Conservation (phyloP, 2,329 filamentous ascomycete genomes). For the Pseudogymnoascus sp. region DNA sequence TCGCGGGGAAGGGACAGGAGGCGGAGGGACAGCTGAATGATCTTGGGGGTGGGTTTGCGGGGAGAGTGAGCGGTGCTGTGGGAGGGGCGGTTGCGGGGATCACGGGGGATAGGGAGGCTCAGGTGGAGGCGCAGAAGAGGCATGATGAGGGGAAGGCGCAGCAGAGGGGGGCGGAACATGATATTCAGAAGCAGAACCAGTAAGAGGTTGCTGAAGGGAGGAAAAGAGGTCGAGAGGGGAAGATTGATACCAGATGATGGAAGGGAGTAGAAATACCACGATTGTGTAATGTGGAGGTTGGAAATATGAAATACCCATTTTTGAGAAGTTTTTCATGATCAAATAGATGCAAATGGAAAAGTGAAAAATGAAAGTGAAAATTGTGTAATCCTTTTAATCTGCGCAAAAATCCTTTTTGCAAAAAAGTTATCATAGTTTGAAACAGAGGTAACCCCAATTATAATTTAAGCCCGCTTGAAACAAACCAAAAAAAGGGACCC, state of each 20-base stretch:
- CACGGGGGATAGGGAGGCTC: slow-evolving; percentile 59
- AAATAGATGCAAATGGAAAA: background rate
- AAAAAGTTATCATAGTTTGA: background rate
- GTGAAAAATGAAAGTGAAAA: no score
- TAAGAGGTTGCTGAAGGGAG: background rate
- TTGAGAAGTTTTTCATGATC: background rate
- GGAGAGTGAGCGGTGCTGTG: slow-evolving; percentile 63
- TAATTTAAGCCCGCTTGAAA: background rate
- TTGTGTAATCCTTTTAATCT: no score
- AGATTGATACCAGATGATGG: background rate
- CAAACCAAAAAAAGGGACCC: background rate
- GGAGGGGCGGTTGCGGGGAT: slow-evolving; percentile 64
- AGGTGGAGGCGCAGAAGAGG: slow-evolving; percentile 55
- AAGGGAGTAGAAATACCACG: background rate
- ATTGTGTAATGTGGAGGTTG: background rate
- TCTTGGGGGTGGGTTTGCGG: slow-evolving; percentile 55
- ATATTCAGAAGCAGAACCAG: slow-evolving; percentile 56
- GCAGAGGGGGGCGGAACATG: slow-evolving; percentile 74
- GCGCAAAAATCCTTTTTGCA: background rate
- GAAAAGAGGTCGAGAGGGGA: slow-evolving; percentile 27
- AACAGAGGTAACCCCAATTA: background rate
- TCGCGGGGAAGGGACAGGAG: slow-evolving; percentile 71
- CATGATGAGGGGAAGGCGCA: slow-evolving; percentile 78
- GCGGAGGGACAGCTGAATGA: slow-evolving; percentile 75
- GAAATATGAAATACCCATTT: background rate